Percentiles rank a stretch among this genome's conserved stretches.
phyloP scores from a whole-genome alignment of 768 basidiomycete species.

The Lactarius hengduanensis region DNA sequence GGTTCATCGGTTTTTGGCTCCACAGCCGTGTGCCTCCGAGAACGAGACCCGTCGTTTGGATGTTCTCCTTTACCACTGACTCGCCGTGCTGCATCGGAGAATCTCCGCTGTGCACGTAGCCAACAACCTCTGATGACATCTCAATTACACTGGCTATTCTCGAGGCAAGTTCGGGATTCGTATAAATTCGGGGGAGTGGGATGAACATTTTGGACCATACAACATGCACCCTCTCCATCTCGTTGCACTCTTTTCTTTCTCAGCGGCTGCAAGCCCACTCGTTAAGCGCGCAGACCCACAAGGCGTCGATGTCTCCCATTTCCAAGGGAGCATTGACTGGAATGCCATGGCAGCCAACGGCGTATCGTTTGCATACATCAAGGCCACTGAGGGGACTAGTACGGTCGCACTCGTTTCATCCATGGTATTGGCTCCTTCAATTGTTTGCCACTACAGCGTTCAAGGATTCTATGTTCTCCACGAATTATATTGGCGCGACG shows the following conservation, averaged over 20 bases:
- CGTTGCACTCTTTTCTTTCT: neutral
- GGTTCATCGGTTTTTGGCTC: neutral
- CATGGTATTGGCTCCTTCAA: conserved; percentile 28
- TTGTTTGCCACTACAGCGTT: conserved; percentile 33
- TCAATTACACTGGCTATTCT: too few relatives aligned
- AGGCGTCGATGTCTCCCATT: conserved; percentile 57
- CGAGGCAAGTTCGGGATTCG: neutral
- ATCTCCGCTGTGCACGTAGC: neutral
- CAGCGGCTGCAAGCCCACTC: conserved; percentile 11
- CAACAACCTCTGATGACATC: neutral
- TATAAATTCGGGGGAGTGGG: neutral
- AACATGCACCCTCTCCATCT: neutral
- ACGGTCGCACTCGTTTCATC: conserved; percentile 15
- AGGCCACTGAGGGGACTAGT: conserved; percentile 66
- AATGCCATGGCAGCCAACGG: conserved; percentile 50
- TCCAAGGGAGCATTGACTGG: conserved; percentile 53
- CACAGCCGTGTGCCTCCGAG: neutral
- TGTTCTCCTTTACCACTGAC: neutral
- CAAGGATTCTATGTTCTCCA: conserved; percentile 44
- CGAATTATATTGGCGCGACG: conserved; percentile 57
- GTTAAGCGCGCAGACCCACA: conserved; percentile 41
- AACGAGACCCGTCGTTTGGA: neutral
- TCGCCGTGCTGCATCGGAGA: neutral
- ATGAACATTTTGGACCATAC: neutral
- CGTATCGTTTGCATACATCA: conserved; percentile 59